phyloP scores from a whole-genome alignment of 1,284 basidiomycete genomes.

The Papiliotrema terrestris region DNA sequence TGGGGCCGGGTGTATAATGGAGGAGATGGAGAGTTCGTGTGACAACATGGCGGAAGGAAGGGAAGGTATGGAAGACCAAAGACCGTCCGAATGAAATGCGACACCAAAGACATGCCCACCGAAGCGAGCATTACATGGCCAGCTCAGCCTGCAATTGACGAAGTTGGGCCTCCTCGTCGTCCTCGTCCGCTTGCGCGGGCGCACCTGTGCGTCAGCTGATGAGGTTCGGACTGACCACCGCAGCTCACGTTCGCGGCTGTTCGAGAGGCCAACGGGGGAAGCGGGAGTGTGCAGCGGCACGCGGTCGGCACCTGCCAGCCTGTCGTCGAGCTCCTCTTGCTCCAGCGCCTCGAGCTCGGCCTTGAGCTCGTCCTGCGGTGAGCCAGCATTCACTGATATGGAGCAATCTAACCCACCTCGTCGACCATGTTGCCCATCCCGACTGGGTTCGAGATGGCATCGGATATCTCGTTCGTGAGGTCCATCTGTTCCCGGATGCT shows the following conservation, averaged over 20 bases:
- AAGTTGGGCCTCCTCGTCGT: conserved; percentile 91
- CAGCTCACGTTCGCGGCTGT: conserved; percentile 55
- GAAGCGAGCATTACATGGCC: conserved; percentile 61
- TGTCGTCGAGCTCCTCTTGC: conserved; percentile 84
- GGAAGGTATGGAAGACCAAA: neutral
- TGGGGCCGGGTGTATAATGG: too few relatives aligned
- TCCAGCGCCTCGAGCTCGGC: conserved; percentile 85
- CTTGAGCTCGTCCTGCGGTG: conserved; percentile 69
- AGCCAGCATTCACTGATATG: neutral
- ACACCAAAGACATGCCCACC: conserved; percentile 3
- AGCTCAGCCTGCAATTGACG: conserved; percentile 86
- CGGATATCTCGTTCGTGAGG: conserved; percentile 90
- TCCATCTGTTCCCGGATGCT: conserved; percentile 89
- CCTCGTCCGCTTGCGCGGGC: conserved; percentile 56
- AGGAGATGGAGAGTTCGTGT: too few relatives aligned
- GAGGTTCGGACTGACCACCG: neutral
- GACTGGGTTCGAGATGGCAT: conserved; percentile 82
- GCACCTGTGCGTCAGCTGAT: conserved; percentile 8
- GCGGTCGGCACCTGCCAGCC: conserved; percentile 82
- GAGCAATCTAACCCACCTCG: conserved; percentile 57
- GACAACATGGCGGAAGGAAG: too few relatives aligned
- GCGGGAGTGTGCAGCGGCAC: conserved; percentile 83
- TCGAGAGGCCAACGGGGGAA: conserved; percentile 55
- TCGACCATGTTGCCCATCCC: conserved; percentile 65
- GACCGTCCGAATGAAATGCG: conserved; percentile 1